phyloP scores from a whole-genome alignment of 2,329 filamentous ascomycete species.

The Beauveria varroae region DNA sequence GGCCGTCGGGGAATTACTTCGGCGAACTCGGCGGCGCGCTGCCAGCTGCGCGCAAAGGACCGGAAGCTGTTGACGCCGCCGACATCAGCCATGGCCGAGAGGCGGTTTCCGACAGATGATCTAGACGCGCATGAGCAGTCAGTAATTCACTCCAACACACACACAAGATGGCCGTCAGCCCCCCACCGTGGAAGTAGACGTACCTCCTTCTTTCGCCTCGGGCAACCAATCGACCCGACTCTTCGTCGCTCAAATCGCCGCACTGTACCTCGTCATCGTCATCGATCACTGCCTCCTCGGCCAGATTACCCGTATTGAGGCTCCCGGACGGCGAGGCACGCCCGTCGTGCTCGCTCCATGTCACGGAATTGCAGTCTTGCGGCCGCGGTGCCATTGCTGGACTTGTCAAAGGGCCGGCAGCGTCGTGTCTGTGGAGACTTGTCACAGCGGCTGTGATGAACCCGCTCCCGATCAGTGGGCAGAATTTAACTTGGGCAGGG shows the following conservation, averaged over 20 bases:
- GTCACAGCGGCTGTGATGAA: background rate
- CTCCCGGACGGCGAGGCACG: background rate
- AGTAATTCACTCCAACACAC: background rate
- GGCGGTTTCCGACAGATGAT: conserved; percentile 50
- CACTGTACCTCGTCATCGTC: conserved; percentile 29
- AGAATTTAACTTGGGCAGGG: background rate
- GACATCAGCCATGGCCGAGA: conserved; percentile 57
- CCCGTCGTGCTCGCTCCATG: background rate
- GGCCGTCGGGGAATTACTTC: conserved; percentile 77
- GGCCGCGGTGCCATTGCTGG: background rate
- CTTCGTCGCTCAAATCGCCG: conserved; percentile 20
- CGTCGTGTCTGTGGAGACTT: background rate
- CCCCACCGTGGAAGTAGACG: background rate
- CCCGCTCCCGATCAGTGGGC: background rate
- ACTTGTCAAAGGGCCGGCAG: background rate
- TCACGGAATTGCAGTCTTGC: background rate
- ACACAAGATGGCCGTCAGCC: background rate
- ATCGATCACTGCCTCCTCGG: conserved; percentile 40
- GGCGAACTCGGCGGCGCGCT: conserved; percentile 78
- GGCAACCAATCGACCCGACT: conserved; percentile 18
- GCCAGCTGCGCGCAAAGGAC: conserved; percentile 88
- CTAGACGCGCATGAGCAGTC: conserved; percentile 26
- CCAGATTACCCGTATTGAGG: conserved; percentile 31
- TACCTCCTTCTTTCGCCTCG: conserved; percentile 25
- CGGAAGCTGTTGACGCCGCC: conserved; percentile 92